A percentile compares a stretch with the other conserved stretches of the same genome.
phyloP scores from a whole-genome alignment of 2,329 filamentous ascomycete species.

The Colletotrichum spinosum region DNA sequence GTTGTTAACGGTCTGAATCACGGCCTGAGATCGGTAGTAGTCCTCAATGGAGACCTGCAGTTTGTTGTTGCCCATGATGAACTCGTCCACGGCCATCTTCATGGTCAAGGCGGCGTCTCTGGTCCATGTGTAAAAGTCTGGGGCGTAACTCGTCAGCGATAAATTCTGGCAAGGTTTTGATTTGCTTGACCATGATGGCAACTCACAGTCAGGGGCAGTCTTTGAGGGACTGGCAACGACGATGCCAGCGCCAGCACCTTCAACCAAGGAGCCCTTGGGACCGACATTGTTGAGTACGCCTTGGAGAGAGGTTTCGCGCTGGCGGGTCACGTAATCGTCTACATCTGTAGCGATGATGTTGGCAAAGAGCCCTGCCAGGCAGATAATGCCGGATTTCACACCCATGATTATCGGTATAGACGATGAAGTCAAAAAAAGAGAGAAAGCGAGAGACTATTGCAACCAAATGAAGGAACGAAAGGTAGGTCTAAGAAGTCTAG shows the following conservation, averaged over 20 bases:
- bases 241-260: constrained; percentile 60
- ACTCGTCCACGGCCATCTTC: constrained; percentile 64
- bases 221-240: constrained; percentile 67
- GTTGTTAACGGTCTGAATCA: constrained; percentile 63
- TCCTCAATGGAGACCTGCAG: constrained; percentile 61
- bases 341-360: constrained; percentile 24
- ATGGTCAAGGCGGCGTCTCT: constrained; percentile 65
- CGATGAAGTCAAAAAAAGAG: no score
- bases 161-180: not conserved
- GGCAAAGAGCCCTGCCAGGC: constrained; percentile 16
- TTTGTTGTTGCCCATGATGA: constrained; percentile 57
- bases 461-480: not conserved
- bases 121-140: constrained; percentile 70
- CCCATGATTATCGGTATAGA: constrained; percentile 5
- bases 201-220: constrained; percentile 64
- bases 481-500: no score
- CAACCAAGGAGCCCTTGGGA: constrained; percentile 57
- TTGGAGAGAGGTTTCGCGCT: constrained; percentile 60
- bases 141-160: constrained; percentile 38
- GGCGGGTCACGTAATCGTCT: constrained; percentile 52
- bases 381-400: constrained; percentile 8
- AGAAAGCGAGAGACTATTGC: no score
- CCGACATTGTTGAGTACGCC: constrained; percentile 68
- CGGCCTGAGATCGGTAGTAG: constrained; percentile 64
- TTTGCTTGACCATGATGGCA: not conserved